Conservation (phyloP, 2,329 filamentous ascomycete genomes). For the Escovopsis weberi region DNA sequence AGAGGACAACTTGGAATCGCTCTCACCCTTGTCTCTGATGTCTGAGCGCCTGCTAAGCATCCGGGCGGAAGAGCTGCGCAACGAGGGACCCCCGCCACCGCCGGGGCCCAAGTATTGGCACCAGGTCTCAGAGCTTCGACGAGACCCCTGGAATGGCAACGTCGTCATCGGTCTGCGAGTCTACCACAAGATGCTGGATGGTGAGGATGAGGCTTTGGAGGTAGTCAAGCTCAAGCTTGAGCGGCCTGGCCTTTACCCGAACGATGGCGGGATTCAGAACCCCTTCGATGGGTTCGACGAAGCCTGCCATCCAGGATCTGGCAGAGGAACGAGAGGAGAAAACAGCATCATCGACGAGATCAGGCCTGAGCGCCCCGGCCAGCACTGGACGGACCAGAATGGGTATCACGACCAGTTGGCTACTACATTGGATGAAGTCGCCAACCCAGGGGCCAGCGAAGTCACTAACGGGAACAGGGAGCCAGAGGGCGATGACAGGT, state of each 20-base stretch:
- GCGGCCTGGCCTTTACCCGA: conserved; percentile 20
- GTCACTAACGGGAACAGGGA: conserved; percentile 12
- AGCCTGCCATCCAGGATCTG: no score
- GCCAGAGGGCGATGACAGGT: conserved; percentile 31
- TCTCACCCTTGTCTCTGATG: conserved; percentile 24
- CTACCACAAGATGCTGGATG: conserved; percentile 32
- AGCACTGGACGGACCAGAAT: no score
- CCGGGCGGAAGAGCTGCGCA: conserved; percentile 10
- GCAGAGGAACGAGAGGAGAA: neutral
- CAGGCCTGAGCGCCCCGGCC: no score
- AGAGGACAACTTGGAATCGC: conserved; percentile 14
- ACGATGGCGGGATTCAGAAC: conserved; percentile 10
- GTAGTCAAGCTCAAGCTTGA: conserved; percentile 26
- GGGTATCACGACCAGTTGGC: conserved; percentile 1
- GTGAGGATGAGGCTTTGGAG: conserved; percentile 17
- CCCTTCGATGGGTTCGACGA: neutral
- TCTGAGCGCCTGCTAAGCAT: conserved; percentile 26
- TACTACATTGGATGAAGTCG: no score
- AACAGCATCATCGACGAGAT: no score
- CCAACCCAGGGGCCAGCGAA: no score
- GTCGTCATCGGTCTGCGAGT: conserved; percentile 46
- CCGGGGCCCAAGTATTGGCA: neutral
- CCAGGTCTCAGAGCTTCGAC: conserved; percentile 30
- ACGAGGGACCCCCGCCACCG: conserved; percentile 4
- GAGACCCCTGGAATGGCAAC: conserved; percentile 50